Conservation (phyloP, 2,329 filamentous ascomycete genomes). For the Diaporthe longicolla region DNA sequence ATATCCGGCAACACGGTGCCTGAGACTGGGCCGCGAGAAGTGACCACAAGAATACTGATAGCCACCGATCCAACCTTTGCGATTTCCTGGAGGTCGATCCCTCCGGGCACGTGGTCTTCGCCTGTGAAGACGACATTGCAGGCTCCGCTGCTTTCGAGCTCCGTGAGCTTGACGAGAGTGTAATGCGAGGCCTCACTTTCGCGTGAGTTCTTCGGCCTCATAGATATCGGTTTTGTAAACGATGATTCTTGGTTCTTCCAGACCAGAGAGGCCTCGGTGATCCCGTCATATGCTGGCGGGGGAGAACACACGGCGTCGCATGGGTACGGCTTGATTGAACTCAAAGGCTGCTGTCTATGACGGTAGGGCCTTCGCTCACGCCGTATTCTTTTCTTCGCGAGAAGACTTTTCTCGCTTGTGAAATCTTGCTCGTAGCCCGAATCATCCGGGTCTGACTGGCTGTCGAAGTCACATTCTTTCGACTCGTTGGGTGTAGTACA, state of each 20-base stretch:
- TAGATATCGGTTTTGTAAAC: background rate
- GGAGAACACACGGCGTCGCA: background rate
- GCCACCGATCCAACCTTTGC: background rate
- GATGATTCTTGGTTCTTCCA: background rate
- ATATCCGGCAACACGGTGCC: background rate
- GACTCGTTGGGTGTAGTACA: background rate
- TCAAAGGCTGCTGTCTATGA: background rate
- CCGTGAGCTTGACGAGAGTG: background rate
- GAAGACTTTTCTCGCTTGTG: background rate
- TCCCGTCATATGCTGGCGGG: background rate
- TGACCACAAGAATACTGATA: background rate
- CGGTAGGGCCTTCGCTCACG: too few species aligned
- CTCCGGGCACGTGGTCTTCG: background rate
- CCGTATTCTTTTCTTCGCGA: background rate
- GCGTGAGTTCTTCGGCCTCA: background rate
- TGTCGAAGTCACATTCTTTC: background rate
- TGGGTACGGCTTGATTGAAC: background rate
- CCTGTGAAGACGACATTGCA: background rate
- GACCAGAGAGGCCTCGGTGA: accelerated
- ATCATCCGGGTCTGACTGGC: background rate
- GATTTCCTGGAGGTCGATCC: background rate
- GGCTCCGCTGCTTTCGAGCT: background rate
- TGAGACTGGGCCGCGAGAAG: background rate
- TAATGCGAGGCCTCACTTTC: background rate
- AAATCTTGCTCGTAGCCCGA: background rate